Base-by-base conservation (phyloP, 2,329 filamentous ascomycete genomes). In the Botryotinia narcissicola region DNA sequence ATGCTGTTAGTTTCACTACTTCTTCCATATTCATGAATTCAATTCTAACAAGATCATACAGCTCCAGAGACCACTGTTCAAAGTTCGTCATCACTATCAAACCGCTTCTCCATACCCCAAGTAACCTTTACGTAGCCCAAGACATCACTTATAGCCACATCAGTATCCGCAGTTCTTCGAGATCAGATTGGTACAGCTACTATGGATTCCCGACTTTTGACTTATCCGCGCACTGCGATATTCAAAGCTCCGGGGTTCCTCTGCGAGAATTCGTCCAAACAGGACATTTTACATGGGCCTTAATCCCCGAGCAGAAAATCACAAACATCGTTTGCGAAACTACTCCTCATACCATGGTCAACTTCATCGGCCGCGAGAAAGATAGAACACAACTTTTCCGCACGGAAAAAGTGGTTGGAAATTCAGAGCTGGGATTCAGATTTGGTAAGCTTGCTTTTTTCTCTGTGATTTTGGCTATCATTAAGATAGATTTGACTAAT, bases 281-380 rank as follows among this genome's bases (percentile, higher is more conserved):
- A 32, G 66, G 66, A 9, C 66, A 59, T 37, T 69, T 69, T 20
- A 69, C 48, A 51, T 69, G 66, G 66, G 29, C 66, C 16, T 18
- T 69, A 5, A 69, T 69, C 20, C 66, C 66, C n/a, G 66, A 69
- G n/a, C 66, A 69, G 44, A 69, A 69, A 69, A 69, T 57, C 48
- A 69, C 66, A 25, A 69, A 69, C 3, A 69, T 69, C n/a, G 20
- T 69, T 57, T 69, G 66, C 37, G 66, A 69, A 57, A 57, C 37
- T 18, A 57, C 48, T 25, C 66, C 66, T 32, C 66, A 69, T 42
- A 69, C 66, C 1, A 32, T 57, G 48, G 66, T 69, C 12, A 69
- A 69, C 32, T 69, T 69, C n/a, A 42, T 69, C 20, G 66, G 66
- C 20, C n/a, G 51, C 0, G 48, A 57, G 12, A 42, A 44, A 44